Percentiles rank a stretch among this genome's conserved stretches.
Conservation (phyloP, 306 rosid genomes). For the Styphnolobium japonicum region DNA sequence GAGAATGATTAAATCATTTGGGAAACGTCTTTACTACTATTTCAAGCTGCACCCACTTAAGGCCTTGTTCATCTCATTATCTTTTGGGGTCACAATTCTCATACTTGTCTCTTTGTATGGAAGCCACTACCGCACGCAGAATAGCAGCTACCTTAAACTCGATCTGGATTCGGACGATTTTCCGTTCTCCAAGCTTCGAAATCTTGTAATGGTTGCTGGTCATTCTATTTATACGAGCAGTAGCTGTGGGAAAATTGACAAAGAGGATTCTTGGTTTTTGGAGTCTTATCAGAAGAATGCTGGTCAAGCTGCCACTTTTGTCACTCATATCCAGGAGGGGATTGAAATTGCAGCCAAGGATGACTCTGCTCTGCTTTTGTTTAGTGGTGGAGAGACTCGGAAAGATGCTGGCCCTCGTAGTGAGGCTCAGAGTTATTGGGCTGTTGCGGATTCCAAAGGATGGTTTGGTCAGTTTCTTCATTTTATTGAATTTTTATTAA, state of each 20-base stretch:
- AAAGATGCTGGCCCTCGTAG: conserved; percentile 90
- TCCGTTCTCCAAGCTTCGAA: conserved; percentile 63
- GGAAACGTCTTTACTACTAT: conserved; percentile 48
- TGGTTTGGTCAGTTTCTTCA: conserved; percentile 78
- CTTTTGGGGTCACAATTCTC: conserved; percentile 51
- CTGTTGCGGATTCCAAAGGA: conserved; percentile 73
- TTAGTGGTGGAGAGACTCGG: conserved; percentile 95
- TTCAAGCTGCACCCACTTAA: conserved; percentile 64
- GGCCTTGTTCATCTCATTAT: conserved; percentile 43
- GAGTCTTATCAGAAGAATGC: conserved; percentile 91
- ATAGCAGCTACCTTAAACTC: conserved; percentile 17
- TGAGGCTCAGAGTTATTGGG: conserved; percentile 98
- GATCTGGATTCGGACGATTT: conserved; percentile 37
- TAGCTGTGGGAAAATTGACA: conserved; percentile 74
- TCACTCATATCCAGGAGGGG: conserved; percentile 70
- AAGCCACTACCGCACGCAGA: conserved; percentile 29
- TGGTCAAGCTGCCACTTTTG: conserved; percentile 83
- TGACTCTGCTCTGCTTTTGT: conserved; percentile 63
- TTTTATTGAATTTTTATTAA: not conserved
- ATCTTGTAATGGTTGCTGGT: conserved; percentile 94
- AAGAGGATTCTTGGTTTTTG: conserved; percentile 91
- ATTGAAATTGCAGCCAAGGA: conserved; percentile 58
- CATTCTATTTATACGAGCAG: conserved; percentile 84
- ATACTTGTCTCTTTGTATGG: conserved; percentile 50
- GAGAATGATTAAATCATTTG: conserved; percentile 68